Percentiles rank a stretch among this genome's conserved stretches.
Evolutionary conservation across 179 eudicot genomes (phyloP).

Genomic region (Sideroxylon spinosum): DNA sequence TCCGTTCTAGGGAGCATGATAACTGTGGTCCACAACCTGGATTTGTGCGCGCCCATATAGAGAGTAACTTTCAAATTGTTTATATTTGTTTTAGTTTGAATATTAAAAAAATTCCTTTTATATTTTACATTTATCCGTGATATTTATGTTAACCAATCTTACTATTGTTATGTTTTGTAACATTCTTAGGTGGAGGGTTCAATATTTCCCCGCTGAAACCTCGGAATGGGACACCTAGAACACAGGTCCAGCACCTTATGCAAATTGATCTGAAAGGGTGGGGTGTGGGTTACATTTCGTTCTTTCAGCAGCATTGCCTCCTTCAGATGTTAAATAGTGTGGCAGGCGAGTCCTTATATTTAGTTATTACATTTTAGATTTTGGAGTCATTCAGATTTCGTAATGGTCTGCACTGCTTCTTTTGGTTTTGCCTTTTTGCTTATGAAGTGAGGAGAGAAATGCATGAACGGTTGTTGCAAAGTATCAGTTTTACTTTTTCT

Average conservation of each 20-base stretch:
- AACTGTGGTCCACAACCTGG: slow-evolving; percentile 97
- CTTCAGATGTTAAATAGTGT: slow-evolving; percentile 95
- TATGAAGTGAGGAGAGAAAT: background rate
- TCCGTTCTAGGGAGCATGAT: slow-evolving; percentile 92
- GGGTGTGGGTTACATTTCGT: slow-evolving; percentile 85
- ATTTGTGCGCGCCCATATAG: slow-evolving; percentile 95
- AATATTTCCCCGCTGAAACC: slow-evolving; percentile 88
- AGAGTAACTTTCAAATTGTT: slow-evolving; percentile 54
- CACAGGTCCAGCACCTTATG: slow-evolving; percentile 99
- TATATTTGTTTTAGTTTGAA: slow-evolving; percentile 14
- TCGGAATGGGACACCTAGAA: slow-evolving; percentile 83
- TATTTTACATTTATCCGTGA: background rate
- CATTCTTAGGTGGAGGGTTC: slow-evolving; percentile 84
- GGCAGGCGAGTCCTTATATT: slow-evolving; percentile 56
- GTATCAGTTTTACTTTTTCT: background rate
- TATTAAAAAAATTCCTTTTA: slow-evolving; percentile 2
- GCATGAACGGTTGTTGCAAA: background rate
- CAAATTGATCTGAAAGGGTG: slow-evolving; percentile 98
- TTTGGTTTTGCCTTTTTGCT: background rate
- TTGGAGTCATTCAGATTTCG: slow-evolving; percentile 10
- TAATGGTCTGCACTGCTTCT: background rate
- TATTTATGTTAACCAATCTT: background rate
- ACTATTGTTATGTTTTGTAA: background rate
- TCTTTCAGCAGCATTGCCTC: slow-evolving; percentile 95
- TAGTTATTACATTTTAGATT: background rate